Evolutionary conservation across 169 alveolate genomes (phyloP).

Genomic region (Cryptosporidium parvum): DNA sequence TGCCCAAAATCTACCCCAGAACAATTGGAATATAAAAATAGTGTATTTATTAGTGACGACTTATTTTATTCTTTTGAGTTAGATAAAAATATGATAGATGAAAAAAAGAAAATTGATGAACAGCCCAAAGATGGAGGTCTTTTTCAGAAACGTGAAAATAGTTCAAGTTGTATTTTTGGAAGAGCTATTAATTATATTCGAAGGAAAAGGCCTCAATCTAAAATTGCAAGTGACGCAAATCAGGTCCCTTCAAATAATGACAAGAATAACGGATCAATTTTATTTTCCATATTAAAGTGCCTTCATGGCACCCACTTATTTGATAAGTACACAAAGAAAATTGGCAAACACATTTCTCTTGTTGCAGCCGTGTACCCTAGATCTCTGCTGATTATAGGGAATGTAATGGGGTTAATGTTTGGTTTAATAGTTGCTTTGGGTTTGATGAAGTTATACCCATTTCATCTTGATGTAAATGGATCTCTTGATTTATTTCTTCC

Average conservation of each 20-base stretch:
- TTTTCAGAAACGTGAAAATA: neutral
- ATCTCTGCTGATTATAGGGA: slow-evolving; percentile 57
- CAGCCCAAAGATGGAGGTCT: neutral
- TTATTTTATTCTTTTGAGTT: neutral
- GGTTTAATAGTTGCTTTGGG: slow-evolving; percentile 71
- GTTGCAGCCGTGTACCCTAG: slow-evolving; percentile 55
- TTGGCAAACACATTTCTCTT: slow-evolving; percentile 50
- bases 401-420: slow-evolving; percentile 47
- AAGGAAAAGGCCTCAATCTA: neutral
- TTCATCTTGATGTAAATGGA: slow-evolving; percentile 62
- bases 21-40: neutral
- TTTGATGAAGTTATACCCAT: slow-evolving; percentile 58
- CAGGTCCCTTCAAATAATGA: neutral
- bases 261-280: neutral
- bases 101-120: neutral
- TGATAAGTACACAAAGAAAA: slow-evolving; percentile 58
- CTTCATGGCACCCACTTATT: slow-evolving; percentile 37
- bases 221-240: neutral
- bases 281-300: slow-evolving; percentile 13
- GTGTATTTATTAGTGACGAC: neutral
- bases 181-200: neutral
- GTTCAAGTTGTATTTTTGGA: neutral
- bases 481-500: slow-evolving; percentile 69
- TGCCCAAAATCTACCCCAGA: neutral
- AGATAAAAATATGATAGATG: neutral